Evolutionary conservation across 2,329 filamentous ascomycete genomes (phyloP).

Genomic region (Pseudogymnoascus pannorum): DNA sequence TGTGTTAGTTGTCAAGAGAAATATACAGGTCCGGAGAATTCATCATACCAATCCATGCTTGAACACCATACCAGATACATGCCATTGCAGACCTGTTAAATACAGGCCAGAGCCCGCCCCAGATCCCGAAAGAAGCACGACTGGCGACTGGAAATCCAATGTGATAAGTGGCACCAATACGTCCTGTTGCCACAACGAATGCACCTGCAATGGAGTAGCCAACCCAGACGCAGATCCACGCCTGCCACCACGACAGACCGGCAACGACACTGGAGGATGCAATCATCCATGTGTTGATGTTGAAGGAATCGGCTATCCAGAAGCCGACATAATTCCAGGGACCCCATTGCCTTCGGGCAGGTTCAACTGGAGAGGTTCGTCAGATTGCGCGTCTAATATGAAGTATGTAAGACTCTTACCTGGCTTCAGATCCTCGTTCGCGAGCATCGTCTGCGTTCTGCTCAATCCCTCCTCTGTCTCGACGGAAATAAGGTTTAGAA

Average conservation of each 20-base stretch:
- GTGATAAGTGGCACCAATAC: slow-evolving; percentile 81
- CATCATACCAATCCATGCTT: slow-evolving; percentile 57
- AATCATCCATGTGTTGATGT: slow-evolving; percentile 94
- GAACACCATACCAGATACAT: slow-evolving; percentile 84
- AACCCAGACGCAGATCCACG: slow-evolving; percentile 80
- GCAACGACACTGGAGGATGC: slow-evolving; percentile 71
- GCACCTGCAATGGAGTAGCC: slow-evolving; percentile 70
- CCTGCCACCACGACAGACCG: slow-evolving; percentile 86
- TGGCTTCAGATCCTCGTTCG: slow-evolving; percentile 72
- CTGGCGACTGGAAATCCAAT: slow-evolving; percentile 80
- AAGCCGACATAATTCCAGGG: slow-evolving; percentile 84
- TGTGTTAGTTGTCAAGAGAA: neutral
- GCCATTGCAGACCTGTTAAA: slow-evolving; percentile 78
- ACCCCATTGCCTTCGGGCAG: slow-evolving; percentile 72
- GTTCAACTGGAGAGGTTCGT: slow-evolving; percentile 54
- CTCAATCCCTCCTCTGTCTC: slow-evolving; percentile 70
- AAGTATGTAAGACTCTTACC: slow-evolving; percentile 28
- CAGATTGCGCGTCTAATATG: slow-evolving; percentile 18
- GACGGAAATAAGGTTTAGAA: slow-evolving; percentile 48
- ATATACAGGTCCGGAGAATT: neutral
- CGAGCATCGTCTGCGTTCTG: slow-evolving; percentile 74
- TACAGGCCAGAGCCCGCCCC: slow-evolving; percentile 82
- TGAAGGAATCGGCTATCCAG: slow-evolving; percentile 80
- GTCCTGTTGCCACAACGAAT: slow-evolving; percentile 72
- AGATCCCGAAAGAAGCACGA: slow-evolving; percentile 77